Percentiles rank a stretch among this genome's conserved stretches.
Evolutionary conservation across 2,329 filamentous ascomycete species (phyloP).

Genomic region (Whalleya microplaca): DNA sequence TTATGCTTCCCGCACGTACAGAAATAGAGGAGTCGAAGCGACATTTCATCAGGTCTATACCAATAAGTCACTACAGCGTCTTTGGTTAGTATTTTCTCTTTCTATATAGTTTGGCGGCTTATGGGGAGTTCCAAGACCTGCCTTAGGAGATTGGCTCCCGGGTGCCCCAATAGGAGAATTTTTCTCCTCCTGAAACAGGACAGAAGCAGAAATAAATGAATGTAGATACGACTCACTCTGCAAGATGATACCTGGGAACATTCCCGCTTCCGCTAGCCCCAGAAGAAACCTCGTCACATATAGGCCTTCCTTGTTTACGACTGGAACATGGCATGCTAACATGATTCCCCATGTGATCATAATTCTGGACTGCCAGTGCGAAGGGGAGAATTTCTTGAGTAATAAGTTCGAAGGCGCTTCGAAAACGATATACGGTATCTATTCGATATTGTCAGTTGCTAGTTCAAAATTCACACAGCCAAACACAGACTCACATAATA

Average conservation of each 20-base stretch:
- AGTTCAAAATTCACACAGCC: background rate
- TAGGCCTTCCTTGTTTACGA: constrained; percentile 42
- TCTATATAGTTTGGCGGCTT: too few relatives aligned
- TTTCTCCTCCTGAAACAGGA: too few relatives aligned
- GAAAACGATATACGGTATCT: constrained; percentile 44
- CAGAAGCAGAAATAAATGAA: too few relatives aligned
- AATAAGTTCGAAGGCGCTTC: constrained; percentile 47
- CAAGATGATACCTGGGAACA: constrained; percentile 47
- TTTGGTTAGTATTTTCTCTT: too few relatives aligned
- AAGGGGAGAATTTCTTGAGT: constrained; percentile 44
- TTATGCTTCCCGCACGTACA: constrained; percentile 36
- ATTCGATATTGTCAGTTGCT: background rate
- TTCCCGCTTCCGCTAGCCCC: constrained; percentile 44
- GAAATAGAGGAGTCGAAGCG: constrained; percentile 48
- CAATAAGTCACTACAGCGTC: constrained; percentile 43
- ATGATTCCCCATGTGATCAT: constrained; percentile 46
- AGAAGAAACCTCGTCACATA: constrained; percentile 44
- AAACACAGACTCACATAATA: constrained; percentile 41
- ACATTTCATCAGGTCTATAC: constrained; percentile 53
- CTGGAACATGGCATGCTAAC: constrained; percentile 40
- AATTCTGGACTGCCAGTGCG: constrained; percentile 46
- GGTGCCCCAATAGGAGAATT: too few relatives aligned
- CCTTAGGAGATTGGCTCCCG: too few relatives aligned
- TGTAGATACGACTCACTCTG: constrained; percentile 30
- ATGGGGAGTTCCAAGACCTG: too few relatives aligned